Base-by-base conservation (phyloP, 306 rosid species). In the Acacia acuminata region DNA sequence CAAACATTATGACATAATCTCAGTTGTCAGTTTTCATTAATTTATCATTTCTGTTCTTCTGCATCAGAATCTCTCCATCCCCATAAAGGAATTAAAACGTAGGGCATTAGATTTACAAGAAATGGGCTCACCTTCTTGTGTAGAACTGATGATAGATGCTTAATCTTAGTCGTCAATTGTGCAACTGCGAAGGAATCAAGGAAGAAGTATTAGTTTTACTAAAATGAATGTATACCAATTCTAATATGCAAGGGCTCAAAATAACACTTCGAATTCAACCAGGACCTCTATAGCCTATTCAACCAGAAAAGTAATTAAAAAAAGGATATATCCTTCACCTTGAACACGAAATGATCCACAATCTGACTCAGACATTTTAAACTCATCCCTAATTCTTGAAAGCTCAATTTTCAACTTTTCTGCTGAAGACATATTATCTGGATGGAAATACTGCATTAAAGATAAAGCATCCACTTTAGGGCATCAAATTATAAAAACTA, bases 331-430 rank as follows among this genome's bases (percentile, higher is more conserved):
- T 51, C 55, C 65, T 71, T 82, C 92, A 95, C 99, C 97, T 90
- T 95, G 99, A 82, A 95, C 97, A 53, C 92, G 94, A 51, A 94
- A 85, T 75, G 99, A 95, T 77, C 98, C 99, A 74, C 99, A 93
- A 77, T 95, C 98, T n/a, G 94, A 92, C 81, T 93, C 99, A 2
- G 99, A 93, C 96, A 93, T 89, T 82, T 95, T 95, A 84, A 95
- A 95, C 67, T 92, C 96, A 19, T 90, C 96, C 80, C 99, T 90
- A 16, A 92, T 91, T 89, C 89, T 90, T 42, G 90, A 77, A 15
- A 95, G 95, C 84, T 95, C 94, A 34, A 88, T 83, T 90, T 95
- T 95, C 92, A 93, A 15, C 89, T 90, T 93, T 58, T 95, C 99
- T 0, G 84, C 90, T 15, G 98, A 90, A 19, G 98, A 95, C 98